A percentile compares a stretch with the other conserved stretches of the same genome.
Conservation (phyloP, 2,329 filamentous ascomycete species). For the Fusarium odoratissimum region DNA sequence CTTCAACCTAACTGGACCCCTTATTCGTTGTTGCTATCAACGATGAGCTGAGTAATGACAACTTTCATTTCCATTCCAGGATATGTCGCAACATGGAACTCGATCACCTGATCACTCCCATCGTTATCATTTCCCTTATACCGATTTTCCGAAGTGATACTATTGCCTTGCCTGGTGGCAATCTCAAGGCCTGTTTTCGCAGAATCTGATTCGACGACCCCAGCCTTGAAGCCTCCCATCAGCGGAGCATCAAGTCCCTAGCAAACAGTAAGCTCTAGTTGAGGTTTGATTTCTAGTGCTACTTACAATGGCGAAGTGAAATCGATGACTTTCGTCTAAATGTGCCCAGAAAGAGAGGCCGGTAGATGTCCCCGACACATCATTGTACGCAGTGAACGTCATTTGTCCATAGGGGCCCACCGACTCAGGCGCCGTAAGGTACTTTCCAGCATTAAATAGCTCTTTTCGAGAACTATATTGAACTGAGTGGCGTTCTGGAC, state of each 20-base stretch:
- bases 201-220: rapidly evolving
- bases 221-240: rapidly evolving
- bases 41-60: neutral
- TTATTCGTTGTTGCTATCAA: rapidly evolving
- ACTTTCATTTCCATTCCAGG: neutral
- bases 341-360: neutral
- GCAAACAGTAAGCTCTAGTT: rapidly evolving
- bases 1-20: rapidly evolving
- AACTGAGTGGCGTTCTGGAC: neutral
- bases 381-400: neutral
- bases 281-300: rapidly evolving
- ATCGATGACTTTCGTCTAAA: neutral
- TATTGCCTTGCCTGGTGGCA: neutral
- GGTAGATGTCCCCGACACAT: rapidly evolving
- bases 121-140: neutral
- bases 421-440: rapidly evolving
- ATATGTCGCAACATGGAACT: neutral
- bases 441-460: rapidly evolving
- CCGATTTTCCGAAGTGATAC: rapidly evolving
- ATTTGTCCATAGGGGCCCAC: rapidly evolving
- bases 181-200: neutral
- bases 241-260: neutral
- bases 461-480: rapidly evolving
- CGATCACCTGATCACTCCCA: rapidly evolving
- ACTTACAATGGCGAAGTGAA: neutral